Evolutionary conservation across 192 early-diverging fungal genomes (phyloP).

Genomic region (Spinellus fusiger): DNA sequence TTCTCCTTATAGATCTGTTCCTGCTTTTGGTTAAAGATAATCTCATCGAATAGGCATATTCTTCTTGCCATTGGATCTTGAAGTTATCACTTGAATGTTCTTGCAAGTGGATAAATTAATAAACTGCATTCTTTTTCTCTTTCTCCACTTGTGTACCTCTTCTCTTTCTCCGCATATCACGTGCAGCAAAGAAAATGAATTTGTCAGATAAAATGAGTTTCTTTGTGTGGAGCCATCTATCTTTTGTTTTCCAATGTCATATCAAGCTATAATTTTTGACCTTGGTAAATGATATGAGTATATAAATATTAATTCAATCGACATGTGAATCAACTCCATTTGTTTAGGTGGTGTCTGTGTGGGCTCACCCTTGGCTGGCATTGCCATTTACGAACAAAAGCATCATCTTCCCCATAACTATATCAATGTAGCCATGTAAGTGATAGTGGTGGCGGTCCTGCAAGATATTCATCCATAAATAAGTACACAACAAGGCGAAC

Average conservation of each 20-base stretch:
- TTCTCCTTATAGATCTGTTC: constrained; percentile 1
- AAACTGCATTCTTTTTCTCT: not conserved
- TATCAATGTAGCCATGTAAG: constrained; percentile 75
- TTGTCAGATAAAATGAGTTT: not conserved
- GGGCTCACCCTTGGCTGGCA: constrained; percentile 72
- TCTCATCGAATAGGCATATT: not conserved
- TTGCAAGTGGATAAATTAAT: not conserved
- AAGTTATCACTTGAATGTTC: not conserved
- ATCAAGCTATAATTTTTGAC: constrained; percentile 79
- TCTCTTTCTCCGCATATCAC: not conserved
- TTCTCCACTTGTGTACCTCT: not conserved
- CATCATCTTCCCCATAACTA: constrained; percentile 71
- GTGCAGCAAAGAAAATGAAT: not conserved
- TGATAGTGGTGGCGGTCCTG: no score
- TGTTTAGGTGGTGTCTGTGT: constrained; percentile 67
- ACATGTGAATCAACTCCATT: not conserved
- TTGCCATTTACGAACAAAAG: constrained; percentile 59
- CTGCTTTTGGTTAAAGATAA: constrained; percentile 4
- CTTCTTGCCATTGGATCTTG: not conserved
- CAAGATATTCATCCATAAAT: not conserved
- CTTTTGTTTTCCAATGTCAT: constrained; percentile 16
- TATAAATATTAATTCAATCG: not conserved
- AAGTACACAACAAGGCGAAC: constrained; percentile 30
- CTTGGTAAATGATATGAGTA: constrained; percentile 42
- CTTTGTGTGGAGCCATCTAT: not conserved